Evolutionary conservation across 805 yeast genomes (phyloP), one percentile per base, ranked within the genome.

Genomic region (Hanseniaspora lindneri): DNA sequence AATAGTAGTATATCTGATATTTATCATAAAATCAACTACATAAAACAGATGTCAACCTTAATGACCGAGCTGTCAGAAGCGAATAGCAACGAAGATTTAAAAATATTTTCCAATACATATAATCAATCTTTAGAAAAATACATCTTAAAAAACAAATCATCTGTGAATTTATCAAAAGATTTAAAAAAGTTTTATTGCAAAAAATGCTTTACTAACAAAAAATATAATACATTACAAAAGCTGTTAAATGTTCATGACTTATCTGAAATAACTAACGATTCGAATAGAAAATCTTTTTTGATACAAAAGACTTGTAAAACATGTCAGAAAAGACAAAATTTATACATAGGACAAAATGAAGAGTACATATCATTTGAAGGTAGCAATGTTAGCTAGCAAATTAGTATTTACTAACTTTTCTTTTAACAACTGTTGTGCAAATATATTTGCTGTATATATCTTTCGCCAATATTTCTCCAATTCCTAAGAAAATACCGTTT

Each of bases 341-440:
- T 30, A 17, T 44, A 44, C 16, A 28, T 44, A 16, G 49, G 49
- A 3, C 49, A 44, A 17, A 44, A 44, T 19, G 16, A 24, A 16
- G 39, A 44, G n/a, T 44, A 44, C 21, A 44, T 44, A 11, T 44
- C 49, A 2, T 44, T 44, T 39, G 49, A 44, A 24, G 42, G 39
- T 13, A 44, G 39, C n/a, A 27, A 28, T 23, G 24, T 39, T 13
- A 35, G 20, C 7, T 14, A 20, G n/a, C 3, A 21, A 27, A 27
- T 10, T 44, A 44, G 27, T 44, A 44, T 33, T 44, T 44, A 28
- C 49, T 44, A 11, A 44, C 35, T 29, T 16, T 37, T 44, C 49
- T 44, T 32, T 44, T n/a, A 16, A 44, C 37, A 19, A 44, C 42
- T 4, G 49, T 34, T n/a, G 29, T 11, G 3, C 32, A 30, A 21